Evolutionary conservation across 2,329 filamentous ascomycete genomes (phyloP).

Genomic region (Calycina marina): DNA sequence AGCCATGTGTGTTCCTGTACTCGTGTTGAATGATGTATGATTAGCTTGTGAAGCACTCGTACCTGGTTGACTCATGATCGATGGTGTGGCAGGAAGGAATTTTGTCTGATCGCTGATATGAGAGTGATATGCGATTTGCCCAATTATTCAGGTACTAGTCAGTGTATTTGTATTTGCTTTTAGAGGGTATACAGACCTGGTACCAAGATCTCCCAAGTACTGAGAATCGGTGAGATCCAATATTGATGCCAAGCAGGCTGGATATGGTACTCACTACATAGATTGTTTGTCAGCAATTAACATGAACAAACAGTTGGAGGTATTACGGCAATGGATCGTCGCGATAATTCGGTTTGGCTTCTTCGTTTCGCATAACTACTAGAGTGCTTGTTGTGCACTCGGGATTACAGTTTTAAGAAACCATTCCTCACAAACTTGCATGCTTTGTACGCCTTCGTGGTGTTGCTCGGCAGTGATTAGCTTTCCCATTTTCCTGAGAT

Average conservation of each 20-base stretch:
- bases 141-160: background rate
- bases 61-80: slow-evolving; percentile 1
- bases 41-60: background rate
- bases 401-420: background rate
- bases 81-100: slow-evolving; percentile 1
- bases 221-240: background rate
- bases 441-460: background rate
- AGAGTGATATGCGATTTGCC: slow-evolving; percentile 1
- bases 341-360: background rate
- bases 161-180: background rate
- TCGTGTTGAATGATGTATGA: background rate
- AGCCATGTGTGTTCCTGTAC: background rate
- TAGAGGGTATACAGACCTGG: background rate
- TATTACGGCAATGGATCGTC: slow-evolving; percentile 1
- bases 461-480: background rate
- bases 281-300: background rate
- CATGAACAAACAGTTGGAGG: background rate
- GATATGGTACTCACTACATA: background rate
- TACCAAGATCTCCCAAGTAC: background rate
- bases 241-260: background rate
- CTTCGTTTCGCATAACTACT: slow-evolving; percentile 1
- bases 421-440: background rate
- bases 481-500: background rate
- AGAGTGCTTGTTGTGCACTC: slow-evolving; percentile 1
- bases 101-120: slow-evolving; percentile 1